phyloP scores from a whole-genome alignment of 805 yeast genomes.

The Kodamaea hsintzibuensis region DNA sequence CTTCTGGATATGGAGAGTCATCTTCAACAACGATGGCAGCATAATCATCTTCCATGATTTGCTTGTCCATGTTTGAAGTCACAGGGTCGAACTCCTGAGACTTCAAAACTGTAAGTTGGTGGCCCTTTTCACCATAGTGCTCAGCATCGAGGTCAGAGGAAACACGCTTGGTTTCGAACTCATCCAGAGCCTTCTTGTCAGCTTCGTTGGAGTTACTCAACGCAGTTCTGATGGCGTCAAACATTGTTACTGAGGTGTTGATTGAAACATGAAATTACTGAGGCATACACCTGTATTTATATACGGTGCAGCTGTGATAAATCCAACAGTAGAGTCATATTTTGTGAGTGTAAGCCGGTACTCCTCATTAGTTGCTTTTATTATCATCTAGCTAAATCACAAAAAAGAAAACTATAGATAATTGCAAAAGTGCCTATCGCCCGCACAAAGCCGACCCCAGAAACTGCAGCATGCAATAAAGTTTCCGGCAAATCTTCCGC shows the following conservation, averaged over 20 bases:
- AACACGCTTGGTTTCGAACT: not conserved
- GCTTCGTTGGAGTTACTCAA: not conserved
- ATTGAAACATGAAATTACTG: not conserved
- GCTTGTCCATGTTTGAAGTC: slow-evolving; percentile 25
- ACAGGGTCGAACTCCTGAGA: slow-evolving; percentile 37
- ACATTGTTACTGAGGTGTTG: slow-evolving; percentile 1
- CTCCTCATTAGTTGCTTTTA: not conserved
- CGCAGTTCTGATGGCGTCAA: slow-evolving; percentile 6
- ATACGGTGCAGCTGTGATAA: not conserved
- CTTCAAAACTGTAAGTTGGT: slow-evolving; percentile 11
- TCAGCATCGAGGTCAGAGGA: slow-evolving; percentile 8
- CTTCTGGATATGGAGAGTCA: slow-evolving; percentile 65
- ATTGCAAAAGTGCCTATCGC: not conserved
- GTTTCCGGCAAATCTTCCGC: not conserved
- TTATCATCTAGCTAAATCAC: not conserved
- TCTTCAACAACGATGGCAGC: slow-evolving; percentile 44
- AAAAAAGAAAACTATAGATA: not conserved
- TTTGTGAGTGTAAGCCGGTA: not conserved
- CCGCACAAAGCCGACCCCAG: not conserved
- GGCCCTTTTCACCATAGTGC: slow-evolving; percentile 5
- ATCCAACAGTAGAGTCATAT: not conserved
- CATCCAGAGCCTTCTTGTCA: slow-evolving; percentile 6
- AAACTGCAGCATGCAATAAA: not conserved
- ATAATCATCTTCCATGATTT: slow-evolving; percentile 32
- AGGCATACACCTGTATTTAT: not conserved